These are phyloP conservation scores for Euphorbia pulcherrima DNA, from an alignment of 345 rosid genomes.

Conservation along the genomic window DNA sequence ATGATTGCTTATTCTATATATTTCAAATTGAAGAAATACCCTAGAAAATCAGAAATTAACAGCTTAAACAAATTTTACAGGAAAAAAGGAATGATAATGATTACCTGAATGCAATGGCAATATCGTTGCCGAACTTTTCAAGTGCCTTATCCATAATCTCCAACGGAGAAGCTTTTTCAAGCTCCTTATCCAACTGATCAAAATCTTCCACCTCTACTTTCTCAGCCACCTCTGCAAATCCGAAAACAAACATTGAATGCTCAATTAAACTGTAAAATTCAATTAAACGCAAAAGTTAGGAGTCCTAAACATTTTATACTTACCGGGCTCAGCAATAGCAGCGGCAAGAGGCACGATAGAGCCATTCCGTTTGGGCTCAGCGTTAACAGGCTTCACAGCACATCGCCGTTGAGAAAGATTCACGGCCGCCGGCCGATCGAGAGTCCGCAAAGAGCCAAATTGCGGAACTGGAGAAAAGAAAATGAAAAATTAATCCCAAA, in stretches of 20 bases:
- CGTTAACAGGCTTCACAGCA: conserved; percentile 48
- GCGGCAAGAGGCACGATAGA: conserved; percentile 52
- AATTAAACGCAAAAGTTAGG: neutral
- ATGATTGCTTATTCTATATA: neutral
- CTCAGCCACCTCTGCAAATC: conserved; percentile 53
- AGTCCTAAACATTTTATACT: neutral
- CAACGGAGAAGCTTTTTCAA: conserved; percentile 72
- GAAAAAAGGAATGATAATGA: neutral
- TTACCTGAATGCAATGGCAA: conserved; percentile 94
- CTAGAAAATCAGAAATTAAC: neutral
- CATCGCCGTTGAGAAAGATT: conserved; percentile 41
- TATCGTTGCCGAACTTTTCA: conserved; percentile 69
- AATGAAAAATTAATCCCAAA: conserved; percentile 3
- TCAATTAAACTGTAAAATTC: neutral
- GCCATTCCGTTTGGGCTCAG: conserved; percentile 49
- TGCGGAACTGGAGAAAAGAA: conserved; percentile 41
- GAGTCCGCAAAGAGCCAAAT: conserved; percentile 45
- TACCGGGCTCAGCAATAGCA: conserved; percentile 59
- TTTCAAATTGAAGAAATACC: neutral
- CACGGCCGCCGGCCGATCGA: conserved; percentile 42
- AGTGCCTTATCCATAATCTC: conserved; percentile 89
- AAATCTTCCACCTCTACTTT: conserved; percentile 49
- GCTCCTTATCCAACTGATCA: conserved; percentile 53
- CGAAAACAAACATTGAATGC: neutral
- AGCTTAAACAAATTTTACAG: neutral